Conservation (phyloP, 2,329 filamentous ascomycete species). For the Colletotrichum cordylinicola region DNA sequence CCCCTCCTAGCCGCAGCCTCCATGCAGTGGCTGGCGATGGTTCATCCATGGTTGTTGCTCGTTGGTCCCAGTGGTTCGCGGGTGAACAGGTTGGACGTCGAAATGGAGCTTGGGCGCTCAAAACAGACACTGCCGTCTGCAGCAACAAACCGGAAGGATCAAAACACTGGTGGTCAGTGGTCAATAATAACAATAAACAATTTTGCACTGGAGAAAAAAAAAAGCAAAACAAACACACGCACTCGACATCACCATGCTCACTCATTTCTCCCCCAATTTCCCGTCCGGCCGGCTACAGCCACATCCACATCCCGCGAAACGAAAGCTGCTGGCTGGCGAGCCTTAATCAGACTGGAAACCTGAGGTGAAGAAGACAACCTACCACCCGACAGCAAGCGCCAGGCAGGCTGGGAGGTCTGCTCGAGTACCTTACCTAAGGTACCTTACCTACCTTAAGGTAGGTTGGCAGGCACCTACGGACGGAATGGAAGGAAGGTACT, state of each 20-base stretch:
- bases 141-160: neutral
- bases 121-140: neutral
- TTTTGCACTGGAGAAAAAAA: neutral
- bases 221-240: neutral
- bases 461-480: neutral
- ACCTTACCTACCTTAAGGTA: neutral
- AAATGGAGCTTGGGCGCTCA: neutral
- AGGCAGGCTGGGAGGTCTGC: neutral
- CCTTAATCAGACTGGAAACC: neutral
- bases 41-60: conserved; percentile 5
- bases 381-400: neutral
- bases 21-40: neutral
- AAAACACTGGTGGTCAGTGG: neutral
- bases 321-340: neutral
- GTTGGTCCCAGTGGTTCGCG: neutral
- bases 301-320: neutral
- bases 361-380: neutral
- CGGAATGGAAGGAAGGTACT: neutral
- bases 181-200: neutral
- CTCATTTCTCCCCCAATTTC: neutral
- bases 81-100: neutral
- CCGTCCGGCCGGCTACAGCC: neutral
- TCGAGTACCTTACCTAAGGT: no score
- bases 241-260: neutral
- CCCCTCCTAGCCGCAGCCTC: neutral